Evolutionary conservation across 768 basidiomycete species (phyloP), one percentile per base, ranked within the genome.

Genomic region (Tulasnella sp.): DNA sequence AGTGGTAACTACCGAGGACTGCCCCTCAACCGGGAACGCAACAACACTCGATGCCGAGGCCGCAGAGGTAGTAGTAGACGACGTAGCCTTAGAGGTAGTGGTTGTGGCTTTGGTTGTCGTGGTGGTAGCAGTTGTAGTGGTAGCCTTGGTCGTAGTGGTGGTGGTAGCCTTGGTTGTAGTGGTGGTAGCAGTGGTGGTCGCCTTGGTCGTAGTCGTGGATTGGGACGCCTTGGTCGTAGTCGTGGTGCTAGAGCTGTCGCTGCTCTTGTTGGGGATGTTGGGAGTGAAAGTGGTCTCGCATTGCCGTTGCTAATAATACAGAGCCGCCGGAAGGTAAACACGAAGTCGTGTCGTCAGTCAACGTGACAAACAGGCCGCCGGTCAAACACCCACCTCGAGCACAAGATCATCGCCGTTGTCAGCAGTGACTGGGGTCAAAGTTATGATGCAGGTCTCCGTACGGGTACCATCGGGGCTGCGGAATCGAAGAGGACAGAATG

Each of bases 371-470:
- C 10, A 15, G 46, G 46, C 29, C 67, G 39, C 6, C 5, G 10
- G 23, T 40, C 37, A 26, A 26, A 40, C 20, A 70, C 51, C 18
- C 26, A 70, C 75, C 55, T 77, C 57, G 16, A 35, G 75, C 29
- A 77, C 75, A 29, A 77, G 55, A 67, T 61, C 35, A 40, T 67
- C 40, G 10, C 75, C 75, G 46, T 32, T 71, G 29, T 37, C 55
- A 70, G 35, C 29, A 10, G 44, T 23, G 35, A 48, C 44, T 35
- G 48, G 51, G 18, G 75, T 77, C 39, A 77, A 26, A 23, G 55
- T 77, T 7, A 77, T 77, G 55, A 37, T 77, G 40, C 75, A 77
- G 26, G 75, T 77, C 75, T 70, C n/a, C 6, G 67, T 40, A 7
- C 26, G 26, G 18, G 61, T 35, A 11, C 75, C 75, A 37, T 32